Percentiles rank a stretch among this genome's conserved stretches.
These are phyloP conservation scores for Pythium aquatile DNA, from an alignment of 352 stramenopile species.

Conservation along the genomic window DNA sequence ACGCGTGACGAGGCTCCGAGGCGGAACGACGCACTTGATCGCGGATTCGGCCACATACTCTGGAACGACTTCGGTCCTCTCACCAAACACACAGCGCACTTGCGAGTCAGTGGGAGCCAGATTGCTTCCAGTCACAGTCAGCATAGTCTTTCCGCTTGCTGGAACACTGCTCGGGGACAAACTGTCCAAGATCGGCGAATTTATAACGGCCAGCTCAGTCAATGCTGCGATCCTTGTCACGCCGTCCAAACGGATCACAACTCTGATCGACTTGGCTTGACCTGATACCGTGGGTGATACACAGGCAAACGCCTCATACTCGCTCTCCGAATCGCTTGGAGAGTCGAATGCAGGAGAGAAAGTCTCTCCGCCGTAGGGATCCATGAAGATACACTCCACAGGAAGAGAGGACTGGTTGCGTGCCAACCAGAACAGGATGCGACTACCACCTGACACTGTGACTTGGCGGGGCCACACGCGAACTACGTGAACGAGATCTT, in stretches of 20 bases:
- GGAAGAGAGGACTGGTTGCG: not conserved
- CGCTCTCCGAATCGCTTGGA: not conserved
- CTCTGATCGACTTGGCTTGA: not conserved
- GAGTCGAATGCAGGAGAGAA: slow-evolving; percentile 9
- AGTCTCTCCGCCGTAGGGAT: not conserved
- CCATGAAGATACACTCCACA: slow-evolving; percentile 16
- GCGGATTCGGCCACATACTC: not conserved
- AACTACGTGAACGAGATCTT: slow-evolving; percentile 15
- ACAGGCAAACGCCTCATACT: not conserved
- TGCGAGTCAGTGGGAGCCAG: no score
- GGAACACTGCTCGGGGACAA: slow-evolving; percentile 1
- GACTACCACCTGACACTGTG: slow-evolving; percentile 12
- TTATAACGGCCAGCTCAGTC: not conserved
- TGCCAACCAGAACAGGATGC: slow-evolving; percentile 2
- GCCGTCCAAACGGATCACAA: slow-evolving; percentile 11
- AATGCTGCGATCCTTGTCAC: not conserved
- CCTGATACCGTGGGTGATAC: slow-evolving; percentile 5
- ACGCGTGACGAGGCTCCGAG: no score
- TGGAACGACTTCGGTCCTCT: slow-evolving; percentile 6
- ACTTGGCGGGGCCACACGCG: slow-evolving; percentile 1
- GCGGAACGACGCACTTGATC: slow-evolving; percentile 5
- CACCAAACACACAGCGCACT: slow-evolving; percentile 9
- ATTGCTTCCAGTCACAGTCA: no score
- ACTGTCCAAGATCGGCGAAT: not conserved
- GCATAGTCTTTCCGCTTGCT: not conserved